phyloP scores from a whole-genome alignment of 2,329 filamentous ascomycete genomes.

The Sclerotinia sclerotiorum region DNA sequence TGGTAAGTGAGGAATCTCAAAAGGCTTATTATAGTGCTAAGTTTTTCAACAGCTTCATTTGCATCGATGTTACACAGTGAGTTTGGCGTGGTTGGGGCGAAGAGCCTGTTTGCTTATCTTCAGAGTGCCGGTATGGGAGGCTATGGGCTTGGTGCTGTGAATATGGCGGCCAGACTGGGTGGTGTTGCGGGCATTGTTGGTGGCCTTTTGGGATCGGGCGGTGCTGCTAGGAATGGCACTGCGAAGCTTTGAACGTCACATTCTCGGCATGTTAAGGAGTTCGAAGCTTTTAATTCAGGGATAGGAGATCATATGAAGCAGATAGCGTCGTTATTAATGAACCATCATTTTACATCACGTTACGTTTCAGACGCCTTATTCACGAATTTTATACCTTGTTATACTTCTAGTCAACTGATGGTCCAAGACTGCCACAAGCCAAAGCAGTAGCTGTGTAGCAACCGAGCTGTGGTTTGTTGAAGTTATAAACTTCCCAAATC shows the following conservation, averaged over 20 bases:
- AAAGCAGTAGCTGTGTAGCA: not conserved
- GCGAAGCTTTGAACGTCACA: not conserved
- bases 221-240: not conserved
- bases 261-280: not conserved
- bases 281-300: too few relatives aligned
- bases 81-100: not conserved
- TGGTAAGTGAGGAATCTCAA: not conserved
- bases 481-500: too few relatives aligned
- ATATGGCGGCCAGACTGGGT: not conserved
- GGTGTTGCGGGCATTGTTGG: not conserved
- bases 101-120: not conserved
- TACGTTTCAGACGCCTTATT: not conserved
- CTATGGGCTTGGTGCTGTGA: not conserved
- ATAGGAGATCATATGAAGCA: not conserved
- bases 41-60: not conserved
- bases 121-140: slow-evolving; percentile 12
- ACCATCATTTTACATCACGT: not conserved
- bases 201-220: not conserved
- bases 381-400: not conserved
- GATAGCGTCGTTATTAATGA: not conserved
- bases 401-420: not conserved
- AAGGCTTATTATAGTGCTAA: not conserved
- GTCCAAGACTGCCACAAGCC: not conserved
- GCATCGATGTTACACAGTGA: not conserved
- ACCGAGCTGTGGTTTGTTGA: too few relatives aligned